Percentiles rank a stretch among this genome's conserved stretches.
These are phyloP conservation scores for Penicillium crystallinum DNA, from an alignment of 495 filamentous ascomycete genomes.

Conservation along the genomic window DNA sequence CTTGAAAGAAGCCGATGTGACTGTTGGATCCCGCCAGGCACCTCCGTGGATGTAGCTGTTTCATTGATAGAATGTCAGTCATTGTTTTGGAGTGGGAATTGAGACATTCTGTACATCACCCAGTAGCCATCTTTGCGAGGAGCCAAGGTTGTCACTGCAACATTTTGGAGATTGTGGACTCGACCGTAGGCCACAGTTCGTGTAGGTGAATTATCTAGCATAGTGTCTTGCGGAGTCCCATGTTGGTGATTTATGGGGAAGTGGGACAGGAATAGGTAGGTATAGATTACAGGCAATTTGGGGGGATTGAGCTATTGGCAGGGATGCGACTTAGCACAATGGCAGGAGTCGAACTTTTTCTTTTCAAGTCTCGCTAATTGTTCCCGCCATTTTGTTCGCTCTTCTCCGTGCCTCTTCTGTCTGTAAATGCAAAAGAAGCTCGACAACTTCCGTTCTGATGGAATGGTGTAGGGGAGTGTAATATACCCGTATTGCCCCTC, in stretches of 20 bases:
- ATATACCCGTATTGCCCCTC: conserved; percentile 20
- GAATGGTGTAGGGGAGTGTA: background rate
- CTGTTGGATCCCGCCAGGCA: conserved; percentile 75
- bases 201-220: conserved; percentile 8
- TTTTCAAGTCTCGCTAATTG: too few species aligned
- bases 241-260: conserved; percentile 6
- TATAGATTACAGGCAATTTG: background rate
- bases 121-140: conserved; percentile 33
- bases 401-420: background rate
- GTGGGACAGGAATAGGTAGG: conserved; percentile 1
- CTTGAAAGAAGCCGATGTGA: conserved; percentile 48
- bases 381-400: too few species aligned
- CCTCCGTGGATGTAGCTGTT: conserved; percentile 79
- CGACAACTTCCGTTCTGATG: background rate
- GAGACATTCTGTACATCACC: conserved; percentile 36
- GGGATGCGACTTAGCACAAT: too few species aligned
- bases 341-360: too few species aligned
- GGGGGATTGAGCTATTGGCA: background rate
- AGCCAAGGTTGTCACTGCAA: conserved; percentile 25
- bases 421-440: background rate
- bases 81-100: background rate
- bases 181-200: conserved; percentile 30
- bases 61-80: background rate
- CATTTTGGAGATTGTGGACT: conserved; percentile 28
- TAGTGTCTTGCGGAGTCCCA: conserved; percentile 1